phyloP scores from a whole-genome alignment of 2,329 filamentous ascomycete genomes.

The Phialocephala sp. region DNA sequence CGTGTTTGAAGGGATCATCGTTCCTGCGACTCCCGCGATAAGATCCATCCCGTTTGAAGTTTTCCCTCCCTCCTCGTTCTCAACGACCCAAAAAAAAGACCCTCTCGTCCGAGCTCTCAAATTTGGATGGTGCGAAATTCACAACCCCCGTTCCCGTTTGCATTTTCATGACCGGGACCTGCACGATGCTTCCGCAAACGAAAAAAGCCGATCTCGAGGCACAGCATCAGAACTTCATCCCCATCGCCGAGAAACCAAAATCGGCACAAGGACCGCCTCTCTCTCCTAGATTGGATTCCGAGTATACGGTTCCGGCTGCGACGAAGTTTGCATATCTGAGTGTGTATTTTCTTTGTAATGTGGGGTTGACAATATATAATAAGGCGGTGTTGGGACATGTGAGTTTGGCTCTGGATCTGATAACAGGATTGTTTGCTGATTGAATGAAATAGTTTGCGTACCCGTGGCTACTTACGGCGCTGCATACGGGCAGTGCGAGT shows the following conservation, averaged over 20 bases:
- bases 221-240: background rate
- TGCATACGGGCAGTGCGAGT: conserved; percentile 63
- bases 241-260: background rate
- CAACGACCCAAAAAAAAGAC: background rate
- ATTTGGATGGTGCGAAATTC: too few species aligned
- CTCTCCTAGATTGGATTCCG: background rate
- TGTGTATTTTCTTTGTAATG: conserved; percentile 3
- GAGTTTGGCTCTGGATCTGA: background rate
- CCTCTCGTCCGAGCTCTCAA: too few species aligned
- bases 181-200: background rate
- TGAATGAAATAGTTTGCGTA: conserved; percentile 61
- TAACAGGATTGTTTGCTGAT: too few species aligned
- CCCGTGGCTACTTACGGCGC: conserved; percentile 64
- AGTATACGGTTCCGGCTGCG: background rate
- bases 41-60: background rate
- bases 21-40: background rate
- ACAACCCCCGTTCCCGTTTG: background rate
- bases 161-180: background rate
- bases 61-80: background rate
- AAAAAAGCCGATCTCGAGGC: background rate
- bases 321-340: conserved; percentile 4
- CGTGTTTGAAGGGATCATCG: background rate
- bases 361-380: conserved; percentile 5
- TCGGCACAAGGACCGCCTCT: background rate
- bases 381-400: background rate